Conservation (phyloP, 192 early-diverging fungal genomes). For the Rhizophagus sp. region DNA sequence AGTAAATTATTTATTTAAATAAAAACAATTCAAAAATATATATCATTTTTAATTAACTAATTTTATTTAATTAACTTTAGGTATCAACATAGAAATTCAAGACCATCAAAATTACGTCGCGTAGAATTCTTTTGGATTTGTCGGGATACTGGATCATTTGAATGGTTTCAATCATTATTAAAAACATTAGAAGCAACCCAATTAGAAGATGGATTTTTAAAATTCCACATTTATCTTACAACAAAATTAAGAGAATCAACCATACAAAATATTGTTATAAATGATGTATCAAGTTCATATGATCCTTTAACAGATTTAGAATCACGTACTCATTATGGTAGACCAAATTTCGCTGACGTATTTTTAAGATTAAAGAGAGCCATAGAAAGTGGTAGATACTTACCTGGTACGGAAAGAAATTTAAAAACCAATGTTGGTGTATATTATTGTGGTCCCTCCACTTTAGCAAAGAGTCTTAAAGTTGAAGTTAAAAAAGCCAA, state of each 20-base stretch:
- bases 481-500: conserved; percentile 45
- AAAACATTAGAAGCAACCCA: conserved; percentile 56
- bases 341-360: conserved; percentile 74
- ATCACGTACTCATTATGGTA: conserved; percentile 72
- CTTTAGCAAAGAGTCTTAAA: conserved; percentile 60
- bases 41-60: too few relatives aligned
- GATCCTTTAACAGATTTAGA: conserved; percentile 74
- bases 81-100: conserved; percentile 44
- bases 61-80: neutral
- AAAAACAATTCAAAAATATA: too few relatives aligned
- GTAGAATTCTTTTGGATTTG: conserved; percentile 71
- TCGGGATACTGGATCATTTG: conserved; percentile 62
- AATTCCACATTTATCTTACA: conserved; percentile 69
- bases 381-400: conserved; percentile 40
- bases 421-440: conserved; percentile 68
- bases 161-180: conserved; percentile 71
- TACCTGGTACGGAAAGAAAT: conserved; percentile 48
- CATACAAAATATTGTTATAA: conserved; percentile 60
- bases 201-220: conserved; percentile 59
- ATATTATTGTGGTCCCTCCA: conserved; percentile 81
- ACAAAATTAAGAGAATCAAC: conserved; percentile 57
- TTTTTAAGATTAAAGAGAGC: conserved; percentile 54
- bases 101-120: conserved; percentile 43
- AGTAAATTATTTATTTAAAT: too few relatives aligned
- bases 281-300: conserved; percentile 49